These are phyloP conservation scores for Cajanus cajan DNA, from an alignment of 306 rosid genomes.

Conservation along the genomic window DNA sequence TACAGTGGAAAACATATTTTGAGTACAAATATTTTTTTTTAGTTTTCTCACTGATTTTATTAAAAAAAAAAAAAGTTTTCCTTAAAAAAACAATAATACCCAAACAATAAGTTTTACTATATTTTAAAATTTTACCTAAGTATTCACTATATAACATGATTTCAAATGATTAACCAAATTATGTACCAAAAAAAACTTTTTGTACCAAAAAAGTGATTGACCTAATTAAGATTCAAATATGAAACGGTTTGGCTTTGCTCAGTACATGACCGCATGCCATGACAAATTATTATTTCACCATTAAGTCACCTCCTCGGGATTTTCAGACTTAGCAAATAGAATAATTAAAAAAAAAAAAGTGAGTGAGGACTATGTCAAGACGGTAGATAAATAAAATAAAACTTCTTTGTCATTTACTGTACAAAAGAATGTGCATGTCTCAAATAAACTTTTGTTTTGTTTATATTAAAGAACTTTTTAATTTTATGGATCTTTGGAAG, in stretches of 20 bases:
- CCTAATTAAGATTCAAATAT: not conserved
- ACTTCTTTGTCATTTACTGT: no score
- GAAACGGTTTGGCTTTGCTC: not conserved
- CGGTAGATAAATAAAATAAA: not conserved
- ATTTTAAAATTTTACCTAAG: no score
- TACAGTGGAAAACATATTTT: not conserved
- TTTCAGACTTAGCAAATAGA: not conserved
- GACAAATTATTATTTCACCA: not conserved
- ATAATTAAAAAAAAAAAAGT: not conserved
- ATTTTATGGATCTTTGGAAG: not conserved
- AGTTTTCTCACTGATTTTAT: not conserved
- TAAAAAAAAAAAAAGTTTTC: not conserved
- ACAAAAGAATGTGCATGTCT: not conserved
- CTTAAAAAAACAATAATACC: not conserved
- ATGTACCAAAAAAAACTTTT: no score
- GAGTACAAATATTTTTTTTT: not conserved
- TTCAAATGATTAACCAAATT: not conserved
- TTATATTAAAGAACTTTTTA: not conserved
- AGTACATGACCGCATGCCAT: no score
- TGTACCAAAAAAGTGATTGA: no score
- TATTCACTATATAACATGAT: not conserved
- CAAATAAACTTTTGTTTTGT: no score
- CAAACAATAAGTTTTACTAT: no score
- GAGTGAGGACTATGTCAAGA: not conserved
- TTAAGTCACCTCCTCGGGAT: not conserved